Evolutionary conservation across 192 early-diverging fungal genomes (phyloP).

Genomic region (Mortierella claussenii): DNA sequence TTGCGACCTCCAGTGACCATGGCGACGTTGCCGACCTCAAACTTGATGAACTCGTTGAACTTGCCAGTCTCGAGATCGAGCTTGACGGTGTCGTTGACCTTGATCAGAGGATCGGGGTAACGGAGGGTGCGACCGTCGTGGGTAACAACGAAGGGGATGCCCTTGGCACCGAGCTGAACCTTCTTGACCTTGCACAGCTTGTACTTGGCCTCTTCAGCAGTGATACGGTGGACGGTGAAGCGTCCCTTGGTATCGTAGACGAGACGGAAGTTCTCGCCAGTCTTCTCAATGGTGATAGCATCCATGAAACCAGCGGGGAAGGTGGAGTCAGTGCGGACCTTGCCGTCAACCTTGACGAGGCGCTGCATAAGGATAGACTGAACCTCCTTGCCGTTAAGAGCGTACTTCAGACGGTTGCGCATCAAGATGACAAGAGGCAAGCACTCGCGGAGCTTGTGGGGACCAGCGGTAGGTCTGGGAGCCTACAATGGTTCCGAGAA

Average conservation of each 20-base stretch:
- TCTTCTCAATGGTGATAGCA: constrained; percentile 93
- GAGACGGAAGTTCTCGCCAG: constrained; percentile 99
- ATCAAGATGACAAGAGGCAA: constrained; percentile 98
- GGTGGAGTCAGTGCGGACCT: constrained; percentile 77
- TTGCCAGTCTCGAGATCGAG: constrained; percentile 95
- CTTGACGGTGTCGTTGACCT: constrained; percentile 99
- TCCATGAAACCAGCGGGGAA: constrained; percentile 80
- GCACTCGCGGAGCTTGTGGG: constrained; percentile 99
- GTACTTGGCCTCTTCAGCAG: constrained; percentile 98
- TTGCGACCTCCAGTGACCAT: constrained; percentile 99
- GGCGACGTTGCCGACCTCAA: constrained; percentile 95
- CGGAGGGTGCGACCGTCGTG: constrained; percentile 99
- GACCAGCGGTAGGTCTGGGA: constrained; percentile 95
- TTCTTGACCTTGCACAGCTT: constrained; percentile 99
- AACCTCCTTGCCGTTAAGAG: constrained; percentile 97
- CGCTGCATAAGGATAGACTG: constrained; percentile 97
- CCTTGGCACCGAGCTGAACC: constrained; percentile 94
- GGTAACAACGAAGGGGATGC: constrained; percentile 95
- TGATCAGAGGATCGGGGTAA: constrained; percentile 99
- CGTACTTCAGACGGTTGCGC: constrained; percentile 99
- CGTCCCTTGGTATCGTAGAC: constrained; percentile 99
- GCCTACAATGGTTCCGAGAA: constrained; percentile 58
- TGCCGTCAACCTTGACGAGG: constrained; percentile 99
- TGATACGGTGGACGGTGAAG: constrained; percentile 99
- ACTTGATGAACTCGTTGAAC: constrained; percentile 95